Conservation (phyloP, 805 yeast species). For the Metschnikowia lochheadii region DNA sequence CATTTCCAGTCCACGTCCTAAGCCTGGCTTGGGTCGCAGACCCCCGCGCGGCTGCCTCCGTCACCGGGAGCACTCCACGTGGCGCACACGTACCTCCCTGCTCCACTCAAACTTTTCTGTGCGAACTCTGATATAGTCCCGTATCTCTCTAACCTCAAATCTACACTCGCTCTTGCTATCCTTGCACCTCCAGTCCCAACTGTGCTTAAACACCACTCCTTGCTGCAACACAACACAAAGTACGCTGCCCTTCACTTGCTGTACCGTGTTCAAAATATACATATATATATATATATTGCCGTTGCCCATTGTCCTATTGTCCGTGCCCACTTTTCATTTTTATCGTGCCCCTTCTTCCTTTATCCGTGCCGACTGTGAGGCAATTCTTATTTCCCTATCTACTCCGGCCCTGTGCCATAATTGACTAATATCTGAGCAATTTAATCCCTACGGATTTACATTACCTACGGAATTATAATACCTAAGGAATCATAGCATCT, state of each 20-base stretch:
- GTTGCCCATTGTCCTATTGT: not conserved
- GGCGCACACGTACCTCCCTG: constrained; percentile 1
- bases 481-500: no score
- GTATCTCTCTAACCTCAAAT: not conserved
- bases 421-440: no score
- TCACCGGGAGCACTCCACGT: not conserved
- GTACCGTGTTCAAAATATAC: not conserved
- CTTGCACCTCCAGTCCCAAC: not conserved
- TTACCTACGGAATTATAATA: no score
- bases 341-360: not conserved
- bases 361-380: not conserved
- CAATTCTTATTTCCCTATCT: not conserved
- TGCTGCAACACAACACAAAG: not conserved
- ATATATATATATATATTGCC: not conserved
- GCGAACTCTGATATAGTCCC: constrained; percentile 1
- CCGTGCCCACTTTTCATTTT: not conserved
- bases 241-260: not conserved
- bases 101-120: constrained; percentile 2
- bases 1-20: not conserved
- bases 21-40: not conserved
- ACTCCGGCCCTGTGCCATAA: not conserved
- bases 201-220: not conserved
- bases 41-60: not conserved
- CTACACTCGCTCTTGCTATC: not conserved
- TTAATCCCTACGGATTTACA: no score